phyloP scores from a whole-genome alignment of 495 filamentous ascomycete species.

The Hypoxylon cercidicola region DNA sequence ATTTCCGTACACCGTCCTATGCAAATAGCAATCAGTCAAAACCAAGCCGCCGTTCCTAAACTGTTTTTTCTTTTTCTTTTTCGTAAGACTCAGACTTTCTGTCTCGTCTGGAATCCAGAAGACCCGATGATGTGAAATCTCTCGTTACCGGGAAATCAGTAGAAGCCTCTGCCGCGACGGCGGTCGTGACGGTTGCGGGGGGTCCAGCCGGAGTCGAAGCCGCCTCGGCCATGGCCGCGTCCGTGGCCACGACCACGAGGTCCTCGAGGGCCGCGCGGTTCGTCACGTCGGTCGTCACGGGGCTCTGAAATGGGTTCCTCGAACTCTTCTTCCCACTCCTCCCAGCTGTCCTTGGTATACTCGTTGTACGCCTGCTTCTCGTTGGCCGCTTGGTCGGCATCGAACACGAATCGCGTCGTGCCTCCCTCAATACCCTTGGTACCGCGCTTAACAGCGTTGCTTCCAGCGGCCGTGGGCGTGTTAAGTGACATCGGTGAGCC shows the following conservation, averaged over 20 bases:
- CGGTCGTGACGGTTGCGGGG: slow-evolving; percentile 41
- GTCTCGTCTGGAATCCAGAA: no score
- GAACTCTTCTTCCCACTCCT: slow-evolving; percentile 77
- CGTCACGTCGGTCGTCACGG: slow-evolving; percentile 45
- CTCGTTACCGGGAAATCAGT: slow-evolving; percentile 5
- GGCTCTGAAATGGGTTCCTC: slow-evolving; percentile 60
- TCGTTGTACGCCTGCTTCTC: slow-evolving; percentile 75
- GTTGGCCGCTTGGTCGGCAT: slow-evolving; percentile 75
- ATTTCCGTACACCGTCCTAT: slow-evolving; percentile 36
- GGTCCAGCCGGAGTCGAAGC: slow-evolving; percentile 36
- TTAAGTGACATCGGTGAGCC: slow-evolving; percentile 52
- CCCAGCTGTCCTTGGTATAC: slow-evolving; percentile 79
- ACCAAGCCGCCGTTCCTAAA: slow-evolving; percentile 1
- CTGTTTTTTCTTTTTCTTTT: no score
- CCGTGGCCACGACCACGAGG: slow-evolving; percentile 40
- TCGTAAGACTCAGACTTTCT: no score
- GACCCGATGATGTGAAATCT: no score
- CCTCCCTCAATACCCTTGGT: slow-evolving; percentile 69
- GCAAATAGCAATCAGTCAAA: slow-evolving; percentile 11
- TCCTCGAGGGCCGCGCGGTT: slow-evolving; percentile 45
- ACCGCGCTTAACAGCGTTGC: slow-evolving; percentile 54
- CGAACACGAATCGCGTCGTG: slow-evolving; percentile 91
- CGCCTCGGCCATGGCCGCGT: slow-evolving; percentile 44
- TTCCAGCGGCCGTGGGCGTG: slow-evolving; percentile 48
- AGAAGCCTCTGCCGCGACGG: slow-evolving; percentile 40